Evolutionary conservation across 306 rosid genomes (phyloP).

Genomic region (Carpinus viminea): DNA sequence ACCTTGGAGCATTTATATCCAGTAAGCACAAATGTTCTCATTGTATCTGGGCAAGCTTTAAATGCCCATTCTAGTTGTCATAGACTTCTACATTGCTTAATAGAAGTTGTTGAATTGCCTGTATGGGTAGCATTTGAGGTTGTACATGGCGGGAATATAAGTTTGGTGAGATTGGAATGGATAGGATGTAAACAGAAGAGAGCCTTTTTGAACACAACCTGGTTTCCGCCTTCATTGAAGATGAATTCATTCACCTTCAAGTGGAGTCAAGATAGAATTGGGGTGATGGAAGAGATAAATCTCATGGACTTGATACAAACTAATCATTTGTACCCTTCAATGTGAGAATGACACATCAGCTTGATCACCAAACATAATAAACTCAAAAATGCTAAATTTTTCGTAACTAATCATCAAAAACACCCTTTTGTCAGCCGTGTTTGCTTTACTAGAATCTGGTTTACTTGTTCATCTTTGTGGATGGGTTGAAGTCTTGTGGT

Average conservation of each 20-base stretch:
- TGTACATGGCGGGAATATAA: neutral
- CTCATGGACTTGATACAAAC: too few species aligned
- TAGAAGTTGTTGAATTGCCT: conserved; percentile 10
- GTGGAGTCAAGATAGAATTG: neutral
- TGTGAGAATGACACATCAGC: too few species aligned
- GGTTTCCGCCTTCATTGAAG: neutral
- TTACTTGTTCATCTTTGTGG: too few species aligned
- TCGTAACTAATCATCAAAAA: too few species aligned
- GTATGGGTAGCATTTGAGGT: neutral
- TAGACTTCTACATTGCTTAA: conserved; percentile 25
- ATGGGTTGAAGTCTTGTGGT: too few species aligned
- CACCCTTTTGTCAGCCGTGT: too few species aligned
- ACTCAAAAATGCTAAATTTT: too few species aligned
- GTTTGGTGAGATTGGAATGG: neutral
- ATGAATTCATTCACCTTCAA: neutral
- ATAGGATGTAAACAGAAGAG: neutral
- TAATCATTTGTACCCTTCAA: too few species aligned
- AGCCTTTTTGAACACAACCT: neutral
- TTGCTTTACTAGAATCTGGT: too few species aligned
- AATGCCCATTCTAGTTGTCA: conserved; percentile 17
- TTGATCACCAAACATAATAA: too few species aligned
- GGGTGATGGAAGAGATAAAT: neutral
- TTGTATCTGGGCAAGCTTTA: conserved; percentile 20
- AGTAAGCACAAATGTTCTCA: conserved; percentile 38
- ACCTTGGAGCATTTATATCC: conserved; percentile 36